Conservation (phyloP, 805 yeast genomes). For the Lachancea sp. region DNA sequence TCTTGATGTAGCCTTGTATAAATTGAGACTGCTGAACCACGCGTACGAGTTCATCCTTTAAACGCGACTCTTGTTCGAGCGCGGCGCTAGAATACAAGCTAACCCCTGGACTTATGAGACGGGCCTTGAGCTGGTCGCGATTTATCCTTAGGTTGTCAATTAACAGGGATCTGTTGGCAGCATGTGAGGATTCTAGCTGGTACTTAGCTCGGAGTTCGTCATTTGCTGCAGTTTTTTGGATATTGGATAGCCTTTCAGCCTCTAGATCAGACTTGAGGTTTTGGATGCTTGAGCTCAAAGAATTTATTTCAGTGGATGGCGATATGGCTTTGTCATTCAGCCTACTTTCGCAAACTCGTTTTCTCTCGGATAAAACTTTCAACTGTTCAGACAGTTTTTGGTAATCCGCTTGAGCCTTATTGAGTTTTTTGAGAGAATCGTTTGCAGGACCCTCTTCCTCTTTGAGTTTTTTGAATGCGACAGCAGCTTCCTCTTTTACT, state of each 20-base stretch:
- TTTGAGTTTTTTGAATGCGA: slow-evolving; percentile 33
- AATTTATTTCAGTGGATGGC: slow-evolving; percentile 10
- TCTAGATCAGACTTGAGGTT: slow-evolving; percentile 17
- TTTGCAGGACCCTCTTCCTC: slow-evolving; percentile 18
- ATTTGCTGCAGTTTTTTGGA: slow-evolving; percentile 23
- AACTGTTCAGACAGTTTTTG: slow-evolving; percentile 13
- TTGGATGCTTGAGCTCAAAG: slow-evolving; percentile 14
- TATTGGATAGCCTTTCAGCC: slow-evolving; percentile 54
- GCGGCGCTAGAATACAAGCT: slow-evolving; percentile 20
- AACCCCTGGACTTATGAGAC: slow-evolving; percentile 34
- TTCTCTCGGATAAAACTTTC: slow-evolving; percentile 10
- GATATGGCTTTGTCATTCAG: slow-evolving; percentile 4
- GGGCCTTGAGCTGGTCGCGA: slow-evolving; percentile 25
- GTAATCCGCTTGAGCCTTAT: slow-evolving; percentile 19
- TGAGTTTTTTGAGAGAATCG: slow-evolving; percentile 25
- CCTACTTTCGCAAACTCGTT: slow-evolving; percentile 10
- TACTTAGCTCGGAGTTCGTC: slow-evolving; percentile 37
- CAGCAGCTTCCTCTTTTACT: slow-evolving; percentile 37
- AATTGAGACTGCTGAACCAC: slow-evolving; percentile 17
- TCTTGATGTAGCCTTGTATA: slow-evolving; percentile 19
- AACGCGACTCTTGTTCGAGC: slow-evolving; percentile 10
- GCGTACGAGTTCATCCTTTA: slow-evolving; percentile 14
- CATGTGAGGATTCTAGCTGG: slow-evolving; percentile 41
- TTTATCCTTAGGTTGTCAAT: slow-evolving; percentile 22
- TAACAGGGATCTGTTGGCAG: slow-evolving; percentile 38